phyloP scores from a whole-genome alignment of 2,329 filamentous ascomycete species.

The Colletotrichum endophyticum region DNA sequence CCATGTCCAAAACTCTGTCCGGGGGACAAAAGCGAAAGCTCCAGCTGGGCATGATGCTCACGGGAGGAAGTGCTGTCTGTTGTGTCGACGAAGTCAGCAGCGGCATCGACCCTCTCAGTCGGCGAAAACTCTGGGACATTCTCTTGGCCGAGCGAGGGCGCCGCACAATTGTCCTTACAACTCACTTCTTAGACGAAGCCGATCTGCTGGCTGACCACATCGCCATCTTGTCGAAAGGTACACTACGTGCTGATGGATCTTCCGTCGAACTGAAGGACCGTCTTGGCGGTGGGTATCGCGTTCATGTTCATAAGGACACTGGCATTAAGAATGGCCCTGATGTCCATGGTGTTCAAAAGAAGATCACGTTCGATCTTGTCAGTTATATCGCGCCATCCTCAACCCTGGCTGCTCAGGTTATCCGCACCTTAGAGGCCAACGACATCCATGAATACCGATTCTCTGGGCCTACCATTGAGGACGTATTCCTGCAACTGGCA shows the following conservation, averaged over 20 bases:
- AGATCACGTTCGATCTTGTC: constrained; percentile 71
- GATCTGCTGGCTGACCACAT: constrained; percentile 90
- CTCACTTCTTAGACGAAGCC: constrained; percentile 93
- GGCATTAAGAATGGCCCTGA: constrained; percentile 51
- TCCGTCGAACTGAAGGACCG: constrained; percentile 85
- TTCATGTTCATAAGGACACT: constrained; percentile 71
- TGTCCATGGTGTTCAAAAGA: constrained; percentile 61
- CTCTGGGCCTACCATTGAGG: constrained; percentile 88
- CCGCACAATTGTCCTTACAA: constrained; percentile 86
- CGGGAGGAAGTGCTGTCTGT: constrained; percentile 85
- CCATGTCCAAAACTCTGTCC: constrained; percentile 78
- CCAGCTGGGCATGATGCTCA: constrained; percentile 94
- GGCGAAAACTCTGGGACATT: constrained; percentile 94
- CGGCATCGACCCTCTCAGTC: constrained; percentile 84
- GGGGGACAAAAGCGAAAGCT: constrained; percentile 93
- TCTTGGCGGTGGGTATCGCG: constrained; percentile 83
- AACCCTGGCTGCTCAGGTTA: constrained; percentile 71
- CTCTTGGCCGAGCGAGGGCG: constrained; percentile 81
- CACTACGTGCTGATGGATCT: constrained; percentile 80
- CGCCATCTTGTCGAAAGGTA: constrained; percentile 84
- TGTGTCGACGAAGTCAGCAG: constrained; percentile 92
- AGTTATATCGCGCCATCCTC: constrained; percentile 77
- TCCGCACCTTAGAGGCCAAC: constrained; percentile 69
- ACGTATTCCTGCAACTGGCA: constrained; percentile 86
- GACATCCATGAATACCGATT: constrained; percentile 82